Evolutionary conservation across 2,329 filamentous ascomycete genomes (phyloP).

Genomic region (Colletotrichum costaricense): DNA sequence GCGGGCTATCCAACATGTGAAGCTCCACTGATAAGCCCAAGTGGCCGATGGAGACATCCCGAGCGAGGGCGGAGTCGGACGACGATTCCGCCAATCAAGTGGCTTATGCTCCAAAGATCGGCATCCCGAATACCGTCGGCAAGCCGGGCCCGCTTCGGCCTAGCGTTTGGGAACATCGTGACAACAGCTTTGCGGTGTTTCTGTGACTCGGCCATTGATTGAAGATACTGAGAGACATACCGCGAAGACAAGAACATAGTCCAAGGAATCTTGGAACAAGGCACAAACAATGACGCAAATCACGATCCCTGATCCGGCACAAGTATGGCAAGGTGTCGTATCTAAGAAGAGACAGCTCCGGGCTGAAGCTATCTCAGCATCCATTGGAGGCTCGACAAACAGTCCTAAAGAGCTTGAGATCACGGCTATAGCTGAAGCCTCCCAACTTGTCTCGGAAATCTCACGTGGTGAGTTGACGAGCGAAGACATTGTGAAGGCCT

Average conservation of each 20-base stretch:
- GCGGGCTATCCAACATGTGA: not conserved
- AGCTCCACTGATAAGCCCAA: conserved; percentile 17
- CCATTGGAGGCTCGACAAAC: not conserved
- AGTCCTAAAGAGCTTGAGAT: not conserved
- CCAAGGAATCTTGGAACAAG: too few relatives aligned
- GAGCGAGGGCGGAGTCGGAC: not conserved
- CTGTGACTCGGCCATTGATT: not conserved
- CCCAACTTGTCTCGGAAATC: not conserved
- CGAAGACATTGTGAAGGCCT: conserved; percentile 1
- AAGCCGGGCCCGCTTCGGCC: not conserved
- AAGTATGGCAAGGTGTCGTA: not conserved
- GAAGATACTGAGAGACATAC: not conserved
- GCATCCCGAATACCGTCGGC: conserved; percentile 1
- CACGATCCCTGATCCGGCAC: not conserved
- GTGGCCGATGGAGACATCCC: not conserved
- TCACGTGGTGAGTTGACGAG: not conserved
- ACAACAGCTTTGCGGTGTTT: not conserved
- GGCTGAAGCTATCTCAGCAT: not conserved
- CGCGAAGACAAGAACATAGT: not conserved
- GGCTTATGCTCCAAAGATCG: not conserved
- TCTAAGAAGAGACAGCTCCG: conserved; percentile 8
- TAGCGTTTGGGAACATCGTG: not conserved
- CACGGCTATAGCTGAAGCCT: not conserved
- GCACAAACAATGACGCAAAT: not conserved
- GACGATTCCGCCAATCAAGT: not conserved